These are phyloP conservation scores for Polyporus arcularius DNA, from an alignment of 768 basidiomycete genomes.

Conservation along the genomic window DNA sequence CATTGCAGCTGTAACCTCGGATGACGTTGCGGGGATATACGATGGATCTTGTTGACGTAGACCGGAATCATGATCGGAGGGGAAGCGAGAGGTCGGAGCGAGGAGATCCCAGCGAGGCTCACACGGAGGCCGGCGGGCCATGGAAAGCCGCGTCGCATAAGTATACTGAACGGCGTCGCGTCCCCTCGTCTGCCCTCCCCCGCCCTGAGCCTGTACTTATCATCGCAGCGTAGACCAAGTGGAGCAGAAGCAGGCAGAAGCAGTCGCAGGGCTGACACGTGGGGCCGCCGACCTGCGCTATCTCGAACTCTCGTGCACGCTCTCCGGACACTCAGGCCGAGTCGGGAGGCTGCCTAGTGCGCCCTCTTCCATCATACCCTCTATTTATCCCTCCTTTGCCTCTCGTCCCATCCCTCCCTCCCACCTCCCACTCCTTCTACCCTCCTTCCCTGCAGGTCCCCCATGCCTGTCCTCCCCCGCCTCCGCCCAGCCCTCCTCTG, in stretches of 20 bases:
- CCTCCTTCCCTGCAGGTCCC: conserved; percentile 27
- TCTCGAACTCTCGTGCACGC: conserved; percentile 2
- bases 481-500: conserved; percentile 19
- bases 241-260: background rate
- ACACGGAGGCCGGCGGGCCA: background rate
- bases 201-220: background rate
- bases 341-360: conserved; percentile 33
- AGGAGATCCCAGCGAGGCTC: background rate
- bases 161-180: background rate
- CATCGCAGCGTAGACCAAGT: background rate
- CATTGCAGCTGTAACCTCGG: no score
- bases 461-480: conserved; percentile 17
- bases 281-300: background rate
- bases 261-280: background rate
- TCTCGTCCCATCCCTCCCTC: conserved; percentile 32
- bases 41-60: no score
- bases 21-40: no score
- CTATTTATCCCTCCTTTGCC: conserved; percentile 19
- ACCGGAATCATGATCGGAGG: background rate
- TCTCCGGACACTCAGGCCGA: background rate
- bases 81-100: background rate
- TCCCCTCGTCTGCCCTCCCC: background rate
- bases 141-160: background rate
- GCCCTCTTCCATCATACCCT: conserved; percentile 11
- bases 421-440: conserved; percentile 24